Conservation (phyloP, 2,329 filamentous ascomycete genomes). For the Epichloe sibirici region DNA sequence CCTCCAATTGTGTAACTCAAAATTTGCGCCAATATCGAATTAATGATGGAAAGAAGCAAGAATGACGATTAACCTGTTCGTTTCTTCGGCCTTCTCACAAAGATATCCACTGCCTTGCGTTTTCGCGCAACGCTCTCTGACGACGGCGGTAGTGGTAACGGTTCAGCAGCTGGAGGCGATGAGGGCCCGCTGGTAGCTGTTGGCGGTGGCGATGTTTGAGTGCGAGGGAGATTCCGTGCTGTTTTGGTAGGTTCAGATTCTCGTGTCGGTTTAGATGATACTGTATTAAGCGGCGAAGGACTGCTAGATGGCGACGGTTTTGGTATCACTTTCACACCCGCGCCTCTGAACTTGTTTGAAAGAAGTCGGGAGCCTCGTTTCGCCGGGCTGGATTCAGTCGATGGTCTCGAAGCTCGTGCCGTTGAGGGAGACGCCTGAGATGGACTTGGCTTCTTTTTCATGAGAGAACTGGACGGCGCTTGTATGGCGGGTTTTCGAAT, state of each 20-base stretch:
- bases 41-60: background rate
- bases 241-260: background rate
- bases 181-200: background rate
- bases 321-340: background rate
- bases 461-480: background rate
- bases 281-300: background rate
- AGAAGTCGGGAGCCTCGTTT: conserved; percentile 3
- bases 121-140: conserved; percentile 19
- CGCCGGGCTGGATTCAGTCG: background rate
- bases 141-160: background rate
- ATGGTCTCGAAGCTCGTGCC: background rate
- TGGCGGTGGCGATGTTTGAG: background rate
- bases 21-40: background rate
- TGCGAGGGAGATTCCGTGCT: background rate
- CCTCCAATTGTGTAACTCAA: background rate
- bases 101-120: conserved; percentile 35
- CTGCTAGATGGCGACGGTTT: background rate
- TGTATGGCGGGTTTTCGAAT: conserved; percentile 4
- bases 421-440: background rate
- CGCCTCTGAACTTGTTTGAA: conserved; percentile 7
- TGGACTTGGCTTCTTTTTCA: background rate
- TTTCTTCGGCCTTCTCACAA: conserved; percentile 37
- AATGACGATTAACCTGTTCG: conserved; percentile 2
- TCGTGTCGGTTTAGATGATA: background rate
- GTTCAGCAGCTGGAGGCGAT: background rate